A percentile compares a stretch with the other conserved stretches of the same genome.
Conservation (phyloP, 2,329 filamentous ascomycete species). For the Hypoxylon sp. region DNA sequence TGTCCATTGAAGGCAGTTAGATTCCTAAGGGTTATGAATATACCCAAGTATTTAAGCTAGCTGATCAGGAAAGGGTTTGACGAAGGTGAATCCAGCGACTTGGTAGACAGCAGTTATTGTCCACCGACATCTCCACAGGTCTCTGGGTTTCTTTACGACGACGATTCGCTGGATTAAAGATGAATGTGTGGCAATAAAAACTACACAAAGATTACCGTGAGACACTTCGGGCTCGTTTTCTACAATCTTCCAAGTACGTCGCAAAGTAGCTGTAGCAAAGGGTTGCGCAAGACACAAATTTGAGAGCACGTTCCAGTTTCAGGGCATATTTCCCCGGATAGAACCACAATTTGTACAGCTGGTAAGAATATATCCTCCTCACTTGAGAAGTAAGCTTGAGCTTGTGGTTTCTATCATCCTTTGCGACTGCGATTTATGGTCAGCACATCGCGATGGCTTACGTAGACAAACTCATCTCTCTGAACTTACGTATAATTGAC, state of each 20-base stretch:
- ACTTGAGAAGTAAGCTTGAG: background rate
- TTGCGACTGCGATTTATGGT: background rate
- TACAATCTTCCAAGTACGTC: constrained; percentile 37
- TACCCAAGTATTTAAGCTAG: background rate
- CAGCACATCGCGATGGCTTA: background rate
- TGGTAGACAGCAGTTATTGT: background rate
- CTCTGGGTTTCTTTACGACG: background rate
- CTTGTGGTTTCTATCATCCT: background rate
- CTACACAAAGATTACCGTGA: constrained; percentile 29
- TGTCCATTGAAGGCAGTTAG: background rate
- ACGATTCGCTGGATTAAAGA: background rate
- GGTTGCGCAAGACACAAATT: constrained; percentile 8
- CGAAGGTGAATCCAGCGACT: background rate
- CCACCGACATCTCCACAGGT: background rate
- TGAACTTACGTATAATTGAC: background rate
- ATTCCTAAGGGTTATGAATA: background rate
- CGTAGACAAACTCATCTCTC: background rate
- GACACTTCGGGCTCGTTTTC: constrained; percentile 36
- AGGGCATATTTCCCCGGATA: background rate
- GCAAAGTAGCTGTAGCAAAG: constrained; percentile 18
- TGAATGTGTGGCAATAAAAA: constrained; percentile 18
- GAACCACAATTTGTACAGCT: background rate
- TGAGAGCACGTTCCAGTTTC: background rate
- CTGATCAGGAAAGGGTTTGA: background rate
- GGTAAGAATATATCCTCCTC: background rate